These are phyloP conservation scores for Aspergillus sp. DNA, from an alignment of 2,329 filamentous ascomycete genomes.

Conservation along the genomic window DNA sequence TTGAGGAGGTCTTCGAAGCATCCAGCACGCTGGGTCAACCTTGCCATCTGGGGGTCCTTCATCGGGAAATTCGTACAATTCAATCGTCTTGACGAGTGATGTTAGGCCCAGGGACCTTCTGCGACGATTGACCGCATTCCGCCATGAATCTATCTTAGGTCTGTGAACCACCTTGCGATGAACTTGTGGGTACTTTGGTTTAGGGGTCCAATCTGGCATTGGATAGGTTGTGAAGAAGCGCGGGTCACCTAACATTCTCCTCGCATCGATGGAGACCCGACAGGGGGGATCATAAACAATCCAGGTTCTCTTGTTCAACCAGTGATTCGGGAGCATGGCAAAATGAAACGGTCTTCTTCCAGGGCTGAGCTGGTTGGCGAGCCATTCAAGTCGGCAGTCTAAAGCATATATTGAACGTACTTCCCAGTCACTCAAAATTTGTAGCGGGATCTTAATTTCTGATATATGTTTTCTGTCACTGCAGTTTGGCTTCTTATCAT, in stretches of 20 bases:
- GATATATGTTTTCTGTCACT: neutral
- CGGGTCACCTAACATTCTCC: slow-evolving; percentile 35
- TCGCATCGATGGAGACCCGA: slow-evolving; percentile 29
- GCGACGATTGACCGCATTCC: slow-evolving; percentile 35
- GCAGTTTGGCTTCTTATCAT: neutral
- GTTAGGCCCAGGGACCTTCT: slow-evolving; percentile 30
- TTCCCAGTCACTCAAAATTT: slow-evolving; percentile 34
- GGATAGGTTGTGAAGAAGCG: slow-evolving; percentile 33
- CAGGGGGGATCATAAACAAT: slow-evolving; percentile 40
- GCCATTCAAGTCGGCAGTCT: slow-evolving; percentile 39
- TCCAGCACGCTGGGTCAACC: slow-evolving; percentile 42
- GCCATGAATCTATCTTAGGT: slow-evolving; percentile 40
- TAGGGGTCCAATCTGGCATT: slow-evolving; percentile 15
- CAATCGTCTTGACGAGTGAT: slow-evolving; percentile 27
- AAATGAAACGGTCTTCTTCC: slow-evolving; percentile 42
- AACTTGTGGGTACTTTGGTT: slow-evolving; percentile 27
- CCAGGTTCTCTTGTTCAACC: slow-evolving; percentile 43
- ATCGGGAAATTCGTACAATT: slow-evolving; percentile 35
- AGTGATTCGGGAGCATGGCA: slow-evolving; percentile 40
- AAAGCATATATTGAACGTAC: slow-evolving; percentile 34
- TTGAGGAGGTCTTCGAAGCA: slow-evolving; percentile 40
- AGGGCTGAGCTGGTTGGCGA: slow-evolving; percentile 37
- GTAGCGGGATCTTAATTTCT: slow-evolving; percentile 1
- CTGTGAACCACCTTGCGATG: slow-evolving; percentile 19
- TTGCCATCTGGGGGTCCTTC: slow-evolving; percentile 39